Base-by-base conservation (phyloP, 1,284 basidiomycete genomes). In the Puccinia triticina region DNA sequence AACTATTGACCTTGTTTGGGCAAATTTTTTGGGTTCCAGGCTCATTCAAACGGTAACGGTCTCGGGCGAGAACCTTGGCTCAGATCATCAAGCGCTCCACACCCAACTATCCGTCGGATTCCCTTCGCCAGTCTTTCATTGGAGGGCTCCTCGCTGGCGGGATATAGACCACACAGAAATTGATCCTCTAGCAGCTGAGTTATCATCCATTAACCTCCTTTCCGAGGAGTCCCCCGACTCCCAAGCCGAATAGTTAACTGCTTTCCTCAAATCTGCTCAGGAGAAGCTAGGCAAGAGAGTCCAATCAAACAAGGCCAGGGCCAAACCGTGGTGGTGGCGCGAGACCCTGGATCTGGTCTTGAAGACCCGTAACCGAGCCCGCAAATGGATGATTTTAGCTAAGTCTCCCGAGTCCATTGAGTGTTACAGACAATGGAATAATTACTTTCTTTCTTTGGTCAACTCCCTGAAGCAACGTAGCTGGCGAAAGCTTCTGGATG, bases 291-390 rank as follows among this genome's bases (percentile, higher is more conserved):
- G 73, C 5, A 57, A 23, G 32, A 12, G 34, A 43, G 73, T 76
- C 21, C 29, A 40, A 10, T 53, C 53, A 16, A 76, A 76, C 18
- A 21, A 11, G 0, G 18, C 18, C 12, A 76, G 55, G 40, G 32
- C 32, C 26, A 59, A 76, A 40, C 26, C 29, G 18, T 76, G 73
- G 73, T 76, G 73, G 73, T 48, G 53, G 34, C 23, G 37, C 29
- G 34, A 40, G n/a, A 40, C 37, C 12, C 73, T 76, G 7, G 55
- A 76, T 32, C 73, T 53, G 23, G 34, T 59, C 11, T 10, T 76
- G 1, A 29, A 29, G 23, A 43, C 32, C 12, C 4, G 29, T 2
- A 76, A 76, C 23, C 32, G 73, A 3, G 73, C 73, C 23, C 23
- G 73, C 3, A 50, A 53, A 40, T 76, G 73, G 73, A 55, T 76